Base-by-base conservation (phyloP, 441 rosid genomes). In the Erodium texanum region DNA sequence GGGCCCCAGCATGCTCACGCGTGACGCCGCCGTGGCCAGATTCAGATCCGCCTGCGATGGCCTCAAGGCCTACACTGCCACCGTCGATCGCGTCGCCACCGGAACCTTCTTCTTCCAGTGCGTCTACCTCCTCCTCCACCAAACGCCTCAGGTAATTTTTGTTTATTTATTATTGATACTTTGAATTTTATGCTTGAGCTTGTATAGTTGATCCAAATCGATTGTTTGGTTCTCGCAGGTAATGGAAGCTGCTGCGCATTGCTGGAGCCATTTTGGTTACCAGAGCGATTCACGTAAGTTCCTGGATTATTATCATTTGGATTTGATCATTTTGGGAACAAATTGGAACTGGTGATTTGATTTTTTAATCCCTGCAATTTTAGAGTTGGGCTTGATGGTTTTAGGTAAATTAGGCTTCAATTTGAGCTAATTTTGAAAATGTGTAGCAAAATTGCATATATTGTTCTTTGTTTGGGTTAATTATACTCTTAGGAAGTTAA, bases 91-190 rank as follows among this genome's bases (percentile, higher is more conserved):
- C 20, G 85, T 87, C 45, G 83, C 86, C 66, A 79, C 89, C 0
- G 98, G 96, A 15, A 84, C 92, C 73, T 88, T 88, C 85, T 88
- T 79, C 70, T 88, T 78, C 56, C 97, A 93, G 74, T 86, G 97
- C 74, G 88, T 90, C 50, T 84, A 62, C 71, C 76, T 93, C 82
- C 90, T 87, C 70, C 84, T 93, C 61, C 75, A 69, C 52, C 85
- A 88, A 3, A 78, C 91, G 27, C 68, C 86, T 3, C 89, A 88
- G 92, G 98, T 89, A 32, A 29, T 29, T 29, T 29, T 29, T 29
- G 6, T 7, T 29, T 29, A 29, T 29, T 29, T 29, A 29, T 29
- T 29, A 29, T 29, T 1, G 6, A n/a, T n/a, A n/a, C n/a, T n/a
- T n/a, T n/a, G n/a, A n/a, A n/a, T n/a, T n/a, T n/a, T n/a, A n/a